Base-by-base conservation (phyloP, 805 yeast genomes). In the Saccharomycopsis capsularis region DNA sequence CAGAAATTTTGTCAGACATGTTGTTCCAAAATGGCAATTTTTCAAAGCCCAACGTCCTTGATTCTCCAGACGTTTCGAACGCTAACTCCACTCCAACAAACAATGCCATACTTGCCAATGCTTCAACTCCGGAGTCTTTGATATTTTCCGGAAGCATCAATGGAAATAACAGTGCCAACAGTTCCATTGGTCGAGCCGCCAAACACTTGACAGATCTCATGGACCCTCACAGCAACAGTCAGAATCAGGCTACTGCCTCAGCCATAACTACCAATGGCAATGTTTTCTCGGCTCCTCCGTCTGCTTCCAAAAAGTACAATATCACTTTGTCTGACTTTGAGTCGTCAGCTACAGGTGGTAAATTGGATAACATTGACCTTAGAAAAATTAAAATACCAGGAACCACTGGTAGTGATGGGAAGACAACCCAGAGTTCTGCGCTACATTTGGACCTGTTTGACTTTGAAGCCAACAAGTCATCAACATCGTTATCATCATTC, bases 41-140 rank as follows among this genome's bases (percentile, higher is more conserved):
- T 18, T 22, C 43, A 2, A 44, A 48, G 15, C 32, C 39, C 24
- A 44, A 35, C 21, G 34, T 37, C 4, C 23, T 41, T 9, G 50
- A 46, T 16, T 46, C 48, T 4, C 50, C 51, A 13, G 42, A 35
- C 41, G 25, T 51, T 22, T 41, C 52, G 4, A 44, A 50, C 16
- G 42, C 50, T 15, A 47, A 47, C 22, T 51, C 54, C 2, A 51
- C 54, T 27, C 54, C 54, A n/a, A 38, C 44, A 6, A 51, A 44
- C 29, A 30, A 34, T 15, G 22, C 18, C 3, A 21, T 13, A 15
- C 23, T 32, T n/a, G 48, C 45, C 9, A 44, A 48, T 35, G 53
- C 50, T 11, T 43, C 46, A 1, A 52, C 55, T 13, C 55, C 55
- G 15, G 55, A 52, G 32, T 49, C 53, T 18, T 34, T 51, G 27